phyloP scores from a whole-genome alignment of 129 eudicot genomes.

The Solidago caesia region DNA sequence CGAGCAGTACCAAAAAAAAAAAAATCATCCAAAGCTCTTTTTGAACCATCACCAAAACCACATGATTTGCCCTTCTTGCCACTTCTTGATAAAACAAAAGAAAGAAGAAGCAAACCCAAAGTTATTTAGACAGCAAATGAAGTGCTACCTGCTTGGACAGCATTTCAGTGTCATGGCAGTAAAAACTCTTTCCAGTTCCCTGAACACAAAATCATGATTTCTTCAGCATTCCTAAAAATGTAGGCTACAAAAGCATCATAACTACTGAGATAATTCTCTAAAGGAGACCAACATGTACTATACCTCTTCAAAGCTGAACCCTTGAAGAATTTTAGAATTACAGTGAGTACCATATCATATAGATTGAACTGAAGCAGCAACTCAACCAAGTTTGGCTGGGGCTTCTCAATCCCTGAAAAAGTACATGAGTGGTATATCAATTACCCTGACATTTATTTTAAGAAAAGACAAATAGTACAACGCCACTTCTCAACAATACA shows the following conservation, averaged over 20 bases:
- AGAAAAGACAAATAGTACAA: too few species aligned
- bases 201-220: conserved; percentile 26
- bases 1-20: neutral
- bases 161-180: conserved; percentile 75
- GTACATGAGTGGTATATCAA: neutral
- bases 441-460: neutral
- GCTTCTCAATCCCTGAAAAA: conserved; percentile 53
- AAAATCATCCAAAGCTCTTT: neutral
- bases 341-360: conserved; percentile 91
- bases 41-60: neutral
- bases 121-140: conserved; percentile 38
- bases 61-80: neutral
- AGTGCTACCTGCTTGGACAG: conserved; percentile 58
- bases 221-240: conserved; percentile 4
- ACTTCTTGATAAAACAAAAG: neutral
- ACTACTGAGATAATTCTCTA: neutral
- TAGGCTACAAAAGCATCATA: conserved; percentile 11
- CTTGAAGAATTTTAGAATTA: conserved; percentile 73
- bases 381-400: conserved; percentile 72
- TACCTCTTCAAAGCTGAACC: conserved; percentile 86
- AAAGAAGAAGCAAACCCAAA: neutral
- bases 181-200: conserved; percentile 91
- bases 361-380: conserved; percentile 72
- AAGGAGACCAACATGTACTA: conserved; percentile 10
- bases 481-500: too few species aligned